Conservation (phyloP, 305 asterid genomes). For the Solanum hybrid region DNA sequence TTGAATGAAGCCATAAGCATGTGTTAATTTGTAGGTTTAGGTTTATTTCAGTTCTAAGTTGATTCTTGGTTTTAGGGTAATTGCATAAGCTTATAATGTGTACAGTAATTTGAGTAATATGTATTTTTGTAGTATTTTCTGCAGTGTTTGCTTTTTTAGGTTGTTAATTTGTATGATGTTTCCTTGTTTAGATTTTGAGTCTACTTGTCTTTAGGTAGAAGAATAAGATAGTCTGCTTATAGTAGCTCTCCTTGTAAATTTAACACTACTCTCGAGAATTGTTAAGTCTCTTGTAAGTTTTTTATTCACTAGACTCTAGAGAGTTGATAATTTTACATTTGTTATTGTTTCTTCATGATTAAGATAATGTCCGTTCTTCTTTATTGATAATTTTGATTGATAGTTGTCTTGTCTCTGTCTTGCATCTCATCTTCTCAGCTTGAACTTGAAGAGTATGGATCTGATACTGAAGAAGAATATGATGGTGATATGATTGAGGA, state of each 20-base stretch:
- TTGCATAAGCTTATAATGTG: neutral
- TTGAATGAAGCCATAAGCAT: neutral
- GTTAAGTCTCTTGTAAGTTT: neutral
- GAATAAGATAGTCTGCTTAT: neutral
- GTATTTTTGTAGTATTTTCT: neutral
- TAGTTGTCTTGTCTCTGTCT: constrained; percentile 8
- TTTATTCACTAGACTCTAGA: neutral
- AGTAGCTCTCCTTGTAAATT: neutral
- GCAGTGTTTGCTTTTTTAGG: neutral
- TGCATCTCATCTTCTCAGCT: constrained; percentile 30
- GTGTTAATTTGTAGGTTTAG: neutral
- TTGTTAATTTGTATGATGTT: neutral
- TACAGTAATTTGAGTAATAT: neutral
- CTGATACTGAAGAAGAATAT: constrained; percentile 50
- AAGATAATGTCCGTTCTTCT: neutral
- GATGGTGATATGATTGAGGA: constrained; percentile 31
- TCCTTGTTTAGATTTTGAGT: neutral
- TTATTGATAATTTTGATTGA: neutral
- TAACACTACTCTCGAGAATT: neutral
- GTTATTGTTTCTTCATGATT: neutral
- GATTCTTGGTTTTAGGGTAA: neutral
- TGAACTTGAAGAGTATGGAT: constrained; percentile 70
- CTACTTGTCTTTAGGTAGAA: neutral
- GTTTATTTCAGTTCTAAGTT: neutral
- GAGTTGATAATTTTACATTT: neutral